Base-by-base conservation (phyloP, 2,329 filamentous ascomycete species). In the Emergomyces africanus region DNA sequence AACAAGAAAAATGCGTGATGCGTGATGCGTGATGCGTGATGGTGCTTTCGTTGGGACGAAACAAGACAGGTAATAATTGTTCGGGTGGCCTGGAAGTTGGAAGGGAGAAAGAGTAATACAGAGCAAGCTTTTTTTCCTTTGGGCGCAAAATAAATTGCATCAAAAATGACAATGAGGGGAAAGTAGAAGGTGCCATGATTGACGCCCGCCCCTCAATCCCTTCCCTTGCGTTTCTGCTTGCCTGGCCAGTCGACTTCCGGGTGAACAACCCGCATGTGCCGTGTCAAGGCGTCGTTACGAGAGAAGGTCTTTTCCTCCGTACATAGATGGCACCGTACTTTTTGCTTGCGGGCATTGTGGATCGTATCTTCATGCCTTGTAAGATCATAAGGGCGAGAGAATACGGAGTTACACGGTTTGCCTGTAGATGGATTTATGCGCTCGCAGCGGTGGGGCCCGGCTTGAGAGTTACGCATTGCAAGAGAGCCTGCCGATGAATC, bases 261-360 rank as follows among this genome's bases (percentile, higher is more conserved):
- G 72, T 96, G 92, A 63, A 95, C 92, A 54, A 96, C 91, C 41
- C 90, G 85, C 81, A 96, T 95, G 71, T 99, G 94, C 61, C 94
- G 81, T 15, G 92, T 97, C 54, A 97, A 79, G 1, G 94, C 94
- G 76, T 99, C 94, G 64, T 92, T 94, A 60, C 94, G 85, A 66
- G 90, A 96, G 70, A 99, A 99, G 0, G 90, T 95, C 81, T 97
- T 97, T 69, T 97, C 92, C 67, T 97, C 91, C 1, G 89, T 90
- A 75, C 94, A 99, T 54, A 96, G 77, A 63, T 91, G 85, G 74
- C 94, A 99, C 50, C 90, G 86, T 8, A 96, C 90, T 78, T 97
- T 97, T 72, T 91, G 86, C 79, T 96, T 96, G 67, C 89, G 85
- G 0, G 85, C 86, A 67, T 96, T 96, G 80, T 97, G 94, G 64